Evolutionary conservation across 306 rosid species (phyloP), one percentile per base, ranked within the genome.

Genomic region (Acacia acuminata): DNA sequence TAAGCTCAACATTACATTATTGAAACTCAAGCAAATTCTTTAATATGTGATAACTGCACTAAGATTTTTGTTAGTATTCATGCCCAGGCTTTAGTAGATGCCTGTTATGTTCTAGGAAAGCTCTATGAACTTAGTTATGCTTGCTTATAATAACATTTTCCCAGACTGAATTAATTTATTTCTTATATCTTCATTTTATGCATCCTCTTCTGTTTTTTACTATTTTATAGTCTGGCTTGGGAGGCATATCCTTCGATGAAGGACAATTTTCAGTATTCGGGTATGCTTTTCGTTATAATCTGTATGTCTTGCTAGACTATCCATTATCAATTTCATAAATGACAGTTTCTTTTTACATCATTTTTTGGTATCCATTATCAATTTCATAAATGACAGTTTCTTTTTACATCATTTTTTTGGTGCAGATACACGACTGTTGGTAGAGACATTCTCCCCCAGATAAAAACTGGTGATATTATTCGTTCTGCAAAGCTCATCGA

Each of bases 241-340:
- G 99, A 85, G 99, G 99, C 72, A 85, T 95, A 81, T 95, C 98
- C n/a, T 95, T 95, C 77, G 99, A 93, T 63, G 99, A 95, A 88
- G 99, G 99, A 19, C 97, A 95, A 75, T 95, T 95, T 85, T 92
- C 99, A 65, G 99, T 95, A 73, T 93, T 93, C 50, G 99, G 98
- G 98, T 90, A 88, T 75, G 85, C 77, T 34, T 71, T 82, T 77
- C 64, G 47, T 71, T 65, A 30, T 10, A 32, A 32, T 50, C 20
- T 3, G 10, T n/a, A 30, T 66, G 38, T n/a, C 55, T 40, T 84
- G 69, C 27, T 13, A 22, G 19, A n/a, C 27, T 13, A 73, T 38
- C 45, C 22, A 27, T 44, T 17, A 73, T 38, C 45, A 8, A 56
- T 73, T 53, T 75, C 58, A 47, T 43, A 42, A 51, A 68, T 42